Evolutionary conservation across 140 eudicot genomes (phyloP).

Genomic region (Anethum foeniculum): DNA sequence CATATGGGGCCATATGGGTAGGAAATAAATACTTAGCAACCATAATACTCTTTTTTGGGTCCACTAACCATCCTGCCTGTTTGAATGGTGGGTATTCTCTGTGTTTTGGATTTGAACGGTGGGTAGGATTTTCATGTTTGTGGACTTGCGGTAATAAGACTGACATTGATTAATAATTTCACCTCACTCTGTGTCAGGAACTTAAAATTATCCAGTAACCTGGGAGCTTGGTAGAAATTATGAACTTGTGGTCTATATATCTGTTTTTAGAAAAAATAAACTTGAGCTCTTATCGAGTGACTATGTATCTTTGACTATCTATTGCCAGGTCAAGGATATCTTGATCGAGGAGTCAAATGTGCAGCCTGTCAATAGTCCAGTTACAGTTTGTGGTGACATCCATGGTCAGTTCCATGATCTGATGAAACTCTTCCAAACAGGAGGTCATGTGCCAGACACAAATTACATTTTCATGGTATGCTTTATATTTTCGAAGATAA

Average conservation of each 20-base stretch:
- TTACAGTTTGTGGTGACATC: constrained; percentile 74
- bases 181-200: not conserved
- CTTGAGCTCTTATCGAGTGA: not conserved
- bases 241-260: not conserved
- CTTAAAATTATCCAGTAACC: not conserved
- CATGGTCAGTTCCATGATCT: constrained; percentile 79
- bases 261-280: not conserved
- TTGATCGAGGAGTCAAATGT: constrained; percentile 66
- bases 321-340: constrained; percentile 51
- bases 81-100: not conserved
- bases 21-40: not conserved
- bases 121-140: too few species aligned
- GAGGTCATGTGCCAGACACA: constrained; percentile 67
- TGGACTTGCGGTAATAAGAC: not conserved
- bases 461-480: constrained; percentile 67
- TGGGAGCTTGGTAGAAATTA: not conserved
- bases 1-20: not conserved
- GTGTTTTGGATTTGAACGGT: not conserved
- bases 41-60: not conserved
- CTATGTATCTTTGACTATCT: not conserved
- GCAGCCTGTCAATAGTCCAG: constrained; percentile 81
- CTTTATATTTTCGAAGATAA: not conserved
- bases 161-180: not conserved
- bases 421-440: constrained; percentile 63
- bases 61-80: not conserved